Evolutionary conservation across 2,329 filamentous ascomycete genomes (phyloP), one percentile per base, ranked within the genome.

Genomic region (Basipetospora sp.): DNA sequence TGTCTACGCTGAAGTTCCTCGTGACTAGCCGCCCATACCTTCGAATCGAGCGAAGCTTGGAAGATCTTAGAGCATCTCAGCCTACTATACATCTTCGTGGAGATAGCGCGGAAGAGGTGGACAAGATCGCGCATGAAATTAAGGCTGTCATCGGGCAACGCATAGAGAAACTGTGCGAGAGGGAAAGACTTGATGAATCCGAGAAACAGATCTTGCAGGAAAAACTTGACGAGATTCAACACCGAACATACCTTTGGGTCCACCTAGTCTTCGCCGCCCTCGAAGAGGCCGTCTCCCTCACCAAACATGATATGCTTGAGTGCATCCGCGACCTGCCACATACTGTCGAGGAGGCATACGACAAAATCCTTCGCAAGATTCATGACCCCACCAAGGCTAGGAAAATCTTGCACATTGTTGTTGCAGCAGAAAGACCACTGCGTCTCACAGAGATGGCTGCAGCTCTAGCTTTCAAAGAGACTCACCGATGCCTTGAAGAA

Each of bases 1-100:
- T n/a, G n/a, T n/a, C n/a, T 3, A 47, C 46, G 15, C 28, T 62
- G 5, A 63, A 60, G 36, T 56, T 63, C 37, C 47, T 64, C 1
- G 13, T 53, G 5, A 57, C 51, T 0, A 56, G 53, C 38, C 48
- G 53, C 3, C 50, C 51, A 1, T 54, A 56, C 38, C 28, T 41
- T 2, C 31, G 50, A 1, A 54, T 56, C 13, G 8, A 34, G 13
- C 17, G 25, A 13, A 38, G 16, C 25, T 53, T 52, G 34, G 41
- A 43, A 4, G 27, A 22, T 13, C 19, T 45, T n/a, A n/a, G 8
- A 13, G 39, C 8, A 26, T 34, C 4, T 20, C 11, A 15, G 35
- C 41, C 47, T 3, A 30, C 42, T 2, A 45, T 51, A 14, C 45
- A 47, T 14, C 35, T 51, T 1, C 40, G 31, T 2, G 46, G 44